phyloP scores from a whole-genome alignment of 768 basidiomycete species.

The Hericium coralloides region DNA sequence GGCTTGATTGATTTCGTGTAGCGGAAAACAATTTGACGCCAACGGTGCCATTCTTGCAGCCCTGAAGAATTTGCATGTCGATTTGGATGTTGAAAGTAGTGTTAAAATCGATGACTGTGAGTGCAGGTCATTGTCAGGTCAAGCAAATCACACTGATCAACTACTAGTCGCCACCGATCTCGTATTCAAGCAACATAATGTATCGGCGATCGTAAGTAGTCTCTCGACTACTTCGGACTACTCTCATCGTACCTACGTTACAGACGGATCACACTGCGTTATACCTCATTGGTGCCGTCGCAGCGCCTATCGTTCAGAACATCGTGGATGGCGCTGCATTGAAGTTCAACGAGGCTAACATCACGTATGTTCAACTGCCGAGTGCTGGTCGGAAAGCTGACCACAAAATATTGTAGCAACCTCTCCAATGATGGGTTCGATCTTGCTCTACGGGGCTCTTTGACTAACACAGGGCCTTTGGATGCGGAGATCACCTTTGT shows the following conservation, averaged over 20 bases:
- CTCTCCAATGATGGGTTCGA: constrained; percentile 52
- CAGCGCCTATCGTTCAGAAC: constrained; percentile 54
- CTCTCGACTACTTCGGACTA: constrained; percentile 1
- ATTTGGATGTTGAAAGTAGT: constrained; percentile 43
- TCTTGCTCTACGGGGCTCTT: constrained; percentile 46
- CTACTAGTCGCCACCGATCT: constrained; percentile 44
- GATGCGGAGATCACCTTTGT: constrained; percentile 61
- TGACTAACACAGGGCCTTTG: constrained; percentile 57
- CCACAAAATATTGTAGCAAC: constrained; percentile 14
- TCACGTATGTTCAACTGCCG: constrained; percentile 31
- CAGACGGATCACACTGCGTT: constrained; percentile 56
- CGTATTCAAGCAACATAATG: constrained; percentile 46
- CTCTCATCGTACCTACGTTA: background rate
- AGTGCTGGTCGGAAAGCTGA: too few relatives aligned
- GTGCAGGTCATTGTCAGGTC: constrained; percentile 9
- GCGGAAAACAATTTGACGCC: constrained; percentile 60
- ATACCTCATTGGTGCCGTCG: constrained; percentile 64
- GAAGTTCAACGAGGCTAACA: constrained; percentile 47
- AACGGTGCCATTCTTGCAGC: constrained; percentile 53
- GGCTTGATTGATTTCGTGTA: constrained; percentile 15
- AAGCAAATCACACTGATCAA: background rate
- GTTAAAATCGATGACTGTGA: constrained; percentile 62
- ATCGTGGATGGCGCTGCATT: constrained; percentile 51
- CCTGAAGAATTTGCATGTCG: constrained; percentile 48
- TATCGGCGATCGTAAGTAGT: constrained; percentile 41